These are phyloP conservation scores for Chaetomiaceae sp. DNA, from an alignment of 2,329 filamentous ascomycete species.

Conservation along the genomic window DNA sequence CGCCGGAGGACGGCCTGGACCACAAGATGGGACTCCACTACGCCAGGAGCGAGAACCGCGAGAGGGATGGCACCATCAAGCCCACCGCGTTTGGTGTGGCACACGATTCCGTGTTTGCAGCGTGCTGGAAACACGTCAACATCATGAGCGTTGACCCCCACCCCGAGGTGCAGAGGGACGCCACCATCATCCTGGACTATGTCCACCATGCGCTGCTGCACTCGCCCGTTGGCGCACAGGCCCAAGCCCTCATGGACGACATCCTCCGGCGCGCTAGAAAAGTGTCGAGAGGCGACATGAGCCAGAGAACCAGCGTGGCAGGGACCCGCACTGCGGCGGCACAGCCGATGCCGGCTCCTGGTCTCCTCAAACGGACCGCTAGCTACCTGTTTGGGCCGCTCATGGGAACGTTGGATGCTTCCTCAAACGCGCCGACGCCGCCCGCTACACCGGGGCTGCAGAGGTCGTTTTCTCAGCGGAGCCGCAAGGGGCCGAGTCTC, in stretches of 20 bases:
- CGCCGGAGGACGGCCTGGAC: conserved; percentile 51
- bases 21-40: conserved; percentile 62
- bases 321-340: conserved; percentile 34
- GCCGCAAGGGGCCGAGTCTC: conserved; percentile 40
- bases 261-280: conserved; percentile 51
- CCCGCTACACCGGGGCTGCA: conserved; percentile 32
- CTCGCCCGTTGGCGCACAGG: conserved; percentile 68
- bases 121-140: conserved; percentile 89
- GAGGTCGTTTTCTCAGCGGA: conserved; percentile 37
- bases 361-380: conserved; percentile 59
- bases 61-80: conserved; percentile 55
- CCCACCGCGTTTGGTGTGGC: conserved; percentile 58
- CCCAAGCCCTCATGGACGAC: conserved; percentile 70
- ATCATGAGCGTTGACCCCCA: conserved; percentile 92
- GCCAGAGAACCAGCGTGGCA: conserved; percentile 41
- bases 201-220: conserved; percentile 73
- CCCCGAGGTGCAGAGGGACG: conserved; percentile 84
- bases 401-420: conserved; percentile 44
- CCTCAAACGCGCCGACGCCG: conserved; percentile 31
- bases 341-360: conserved; percentile 50
- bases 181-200: conserved; percentile 79
- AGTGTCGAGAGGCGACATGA: conserved; percentile 41
- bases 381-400: conserved; percentile 60
- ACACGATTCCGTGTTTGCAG: conserved; percentile 85
- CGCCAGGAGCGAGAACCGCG: conserved; percentile 50